Percentiles rank a stretch among this genome's conserved stretches.
These are phyloP conservation scores for Huntiella abstrusa DNA, from an alignment of 2,329 filamentous ascomycete genomes.

Conservation along the genomic window DNA sequence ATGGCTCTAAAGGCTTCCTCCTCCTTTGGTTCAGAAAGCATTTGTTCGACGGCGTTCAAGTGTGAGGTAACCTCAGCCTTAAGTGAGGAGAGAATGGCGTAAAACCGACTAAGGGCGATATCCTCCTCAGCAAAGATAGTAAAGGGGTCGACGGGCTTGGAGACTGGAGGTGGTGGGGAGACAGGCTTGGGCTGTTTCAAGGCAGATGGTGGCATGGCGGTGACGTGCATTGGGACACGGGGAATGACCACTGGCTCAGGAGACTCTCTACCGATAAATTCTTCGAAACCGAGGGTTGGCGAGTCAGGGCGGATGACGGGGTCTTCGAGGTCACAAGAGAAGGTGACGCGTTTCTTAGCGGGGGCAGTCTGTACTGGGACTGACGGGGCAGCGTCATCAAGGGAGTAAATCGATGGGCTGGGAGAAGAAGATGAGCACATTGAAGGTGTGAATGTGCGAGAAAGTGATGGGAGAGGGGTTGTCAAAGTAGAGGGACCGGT, in stretches of 20 bases:
- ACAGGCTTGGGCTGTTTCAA: constrained; percentile 10
- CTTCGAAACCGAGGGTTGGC: constrained; percentile 38
- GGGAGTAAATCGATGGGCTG: constrained; percentile 24
- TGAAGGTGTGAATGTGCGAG: constrained; percentile 23
- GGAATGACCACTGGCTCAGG: constrained; percentile 11
- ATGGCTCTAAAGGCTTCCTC: constrained; percentile 4
- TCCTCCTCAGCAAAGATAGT: constrained; percentile 20
- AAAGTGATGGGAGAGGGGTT: constrained; percentile 29
- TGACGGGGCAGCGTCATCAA: constrained; percentile 16
- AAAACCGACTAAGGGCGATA: constrained; percentile 29
- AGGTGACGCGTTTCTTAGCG: constrained; percentile 23
- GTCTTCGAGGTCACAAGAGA: constrained; percentile 21
- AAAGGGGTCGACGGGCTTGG: constrained; percentile 1
- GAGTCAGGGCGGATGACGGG: constrained; percentile 38
- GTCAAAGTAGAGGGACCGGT: constrained; percentile 23
- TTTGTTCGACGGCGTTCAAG: constrained; percentile 25
- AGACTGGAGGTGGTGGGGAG: constrained; percentile 2
- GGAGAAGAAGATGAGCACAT: constrained; percentile 30
- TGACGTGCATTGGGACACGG: constrained; percentile 9
- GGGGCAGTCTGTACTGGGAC: constrained; percentile 6
- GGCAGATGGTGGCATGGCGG: constrained; percentile 10
- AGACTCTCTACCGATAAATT: constrained; percentile 17
- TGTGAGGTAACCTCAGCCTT: constrained; percentile 31
- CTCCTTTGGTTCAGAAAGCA: constrained; percentile 17
- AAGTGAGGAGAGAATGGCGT: constrained; percentile 28